Evolutionary conservation across 805 yeast species (phyloP).

Genomic region (Yamadazyma tumulicola): DNA sequence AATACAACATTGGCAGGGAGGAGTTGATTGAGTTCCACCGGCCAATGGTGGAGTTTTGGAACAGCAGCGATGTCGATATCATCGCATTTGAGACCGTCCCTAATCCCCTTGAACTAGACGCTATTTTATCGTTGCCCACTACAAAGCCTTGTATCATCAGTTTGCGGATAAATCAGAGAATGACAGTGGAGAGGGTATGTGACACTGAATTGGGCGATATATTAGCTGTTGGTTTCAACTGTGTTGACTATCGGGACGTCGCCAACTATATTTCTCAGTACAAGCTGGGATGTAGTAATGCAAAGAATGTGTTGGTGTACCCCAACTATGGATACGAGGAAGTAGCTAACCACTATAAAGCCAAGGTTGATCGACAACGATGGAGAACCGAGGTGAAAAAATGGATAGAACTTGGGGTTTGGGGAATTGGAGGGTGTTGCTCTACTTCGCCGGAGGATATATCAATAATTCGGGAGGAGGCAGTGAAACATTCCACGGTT

Average conservation of each 20-base stretch:
- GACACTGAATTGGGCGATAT: conserved; percentile 15
- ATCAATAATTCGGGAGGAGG: no score
- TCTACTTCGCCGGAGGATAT: conserved; percentile 65
- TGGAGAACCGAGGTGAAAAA: conserved; percentile 20
- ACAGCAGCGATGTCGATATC: conserved; percentile 45
- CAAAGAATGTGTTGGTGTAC: conserved; percentile 50
- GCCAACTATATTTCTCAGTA: conserved; percentile 26
- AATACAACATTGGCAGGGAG: conserved; percentile 35
- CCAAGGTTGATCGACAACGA: conserved; percentile 1
- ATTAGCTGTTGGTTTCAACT: conserved; percentile 64
- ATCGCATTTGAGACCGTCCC: conserved; percentile 76
- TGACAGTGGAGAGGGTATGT: background rate
- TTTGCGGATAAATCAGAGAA: conserved; percentile 23
- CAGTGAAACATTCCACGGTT: no score
- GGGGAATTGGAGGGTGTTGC: conserved; percentile 72
- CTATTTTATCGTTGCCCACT: conserved; percentile 28
- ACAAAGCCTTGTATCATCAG: conserved; percentile 45
- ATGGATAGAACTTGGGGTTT: conserved; percentile 25
- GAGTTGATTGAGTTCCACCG: conserved; percentile 50
- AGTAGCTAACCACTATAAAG: conserved; percentile 14
- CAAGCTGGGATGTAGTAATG: conserved; percentile 11
- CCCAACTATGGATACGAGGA: conserved; percentile 66
- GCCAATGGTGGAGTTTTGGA: conserved; percentile 36
- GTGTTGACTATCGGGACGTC: conserved; percentile 49
- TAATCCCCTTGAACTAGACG: conserved; percentile 51